These are phyloP conservation scores for Colletotrichum trifolii DNA, from an alignment of 2,329 filamentous ascomycete genomes.

Conservation along the genomic window DNA sequence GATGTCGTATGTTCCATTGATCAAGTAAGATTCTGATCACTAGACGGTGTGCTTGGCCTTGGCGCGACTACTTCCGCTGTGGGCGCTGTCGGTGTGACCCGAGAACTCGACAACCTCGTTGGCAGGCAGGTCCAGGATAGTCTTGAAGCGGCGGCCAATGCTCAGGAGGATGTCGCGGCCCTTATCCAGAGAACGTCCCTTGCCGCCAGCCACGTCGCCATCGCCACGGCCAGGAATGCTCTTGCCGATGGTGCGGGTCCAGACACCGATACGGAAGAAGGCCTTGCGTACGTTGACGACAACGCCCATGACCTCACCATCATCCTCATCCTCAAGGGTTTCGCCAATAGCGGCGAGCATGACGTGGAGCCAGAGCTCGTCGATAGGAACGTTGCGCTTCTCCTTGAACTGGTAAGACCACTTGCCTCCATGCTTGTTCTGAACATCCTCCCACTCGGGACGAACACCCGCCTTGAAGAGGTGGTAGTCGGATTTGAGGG, in stretches of 20 bases:
- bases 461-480: conserved; percentile 98
- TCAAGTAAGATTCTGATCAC: conserved; percentile 37
- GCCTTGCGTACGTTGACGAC: conserved; percentile 99
- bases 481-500: conserved; percentile 98
- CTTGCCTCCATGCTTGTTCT: conserved; percentile 99
- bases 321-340: conserved; percentile 93
- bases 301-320: conserved; percentile 98
- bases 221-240: conserved; percentile 80
- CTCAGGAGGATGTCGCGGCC: conserved; percentile 84
- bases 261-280: conserved; percentile 97
- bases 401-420: conserved; percentile 99
- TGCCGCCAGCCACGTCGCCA: conserved; percentile 77
- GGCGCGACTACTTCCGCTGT: conserved; percentile 91
- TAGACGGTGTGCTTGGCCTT: conserved; percentile 94
- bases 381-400: conserved; percentile 90
- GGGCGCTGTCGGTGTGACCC: conserved; percentile 93
- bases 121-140: conserved; percentile 82
- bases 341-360: conserved; percentile 98
- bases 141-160: conserved; percentile 94
- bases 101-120: conserved; percentile 91
- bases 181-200: conserved; percentile 83
- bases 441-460: conserved; percentile 97
- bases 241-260: conserved; percentile 95
- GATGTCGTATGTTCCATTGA: conserved; percentile 17
- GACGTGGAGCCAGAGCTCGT: conserved; percentile 95